These are phyloP conservation scores for Chimonanthus praecox DNA, from an alignment of 164 flowering plant genomes.

Conservation along the genomic window DNA sequence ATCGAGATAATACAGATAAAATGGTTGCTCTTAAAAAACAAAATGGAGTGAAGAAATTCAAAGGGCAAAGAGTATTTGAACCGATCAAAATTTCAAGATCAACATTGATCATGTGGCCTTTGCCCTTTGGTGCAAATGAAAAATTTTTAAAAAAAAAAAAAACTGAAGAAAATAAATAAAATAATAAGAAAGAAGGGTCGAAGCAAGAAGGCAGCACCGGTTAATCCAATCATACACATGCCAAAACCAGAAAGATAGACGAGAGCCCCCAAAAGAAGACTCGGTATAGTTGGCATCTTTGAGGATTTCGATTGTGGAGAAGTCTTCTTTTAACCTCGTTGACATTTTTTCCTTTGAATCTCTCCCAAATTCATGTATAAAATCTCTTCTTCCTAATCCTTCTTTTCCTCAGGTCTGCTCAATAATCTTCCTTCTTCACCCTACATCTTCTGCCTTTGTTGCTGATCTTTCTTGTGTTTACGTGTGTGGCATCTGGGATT, in stretches of 20 bases:
- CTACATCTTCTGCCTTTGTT: background rate
- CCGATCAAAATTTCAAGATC: background rate
- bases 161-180: too few relatives aligned
- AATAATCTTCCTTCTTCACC: background rate
- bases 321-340: background rate
- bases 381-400: background rate
- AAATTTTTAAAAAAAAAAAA: too few relatives aligned
- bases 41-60: too few relatives aligned
- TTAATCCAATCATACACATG: background rate
- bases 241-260: background rate
- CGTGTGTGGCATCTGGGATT: background rate
- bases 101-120: too few relatives aligned
- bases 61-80: too few relatives aligned
- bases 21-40: too few relatives aligned
- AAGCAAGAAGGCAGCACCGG: background rate
- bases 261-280: background rate
- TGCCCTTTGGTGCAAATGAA: too few relatives aligned
- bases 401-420: background rate
- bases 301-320: background rate
- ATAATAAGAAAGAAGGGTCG: background rate
- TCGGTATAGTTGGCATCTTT: background rate
- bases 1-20: too few relatives aligned
- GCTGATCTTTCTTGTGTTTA: background rate
- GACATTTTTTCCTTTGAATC: background rate
- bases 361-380: background rate